A percentile compares a stretch with the other conserved stretches of the same genome.
Conservation (phyloP, 345 rosid genomes). For the Populus simonii region DNA sequence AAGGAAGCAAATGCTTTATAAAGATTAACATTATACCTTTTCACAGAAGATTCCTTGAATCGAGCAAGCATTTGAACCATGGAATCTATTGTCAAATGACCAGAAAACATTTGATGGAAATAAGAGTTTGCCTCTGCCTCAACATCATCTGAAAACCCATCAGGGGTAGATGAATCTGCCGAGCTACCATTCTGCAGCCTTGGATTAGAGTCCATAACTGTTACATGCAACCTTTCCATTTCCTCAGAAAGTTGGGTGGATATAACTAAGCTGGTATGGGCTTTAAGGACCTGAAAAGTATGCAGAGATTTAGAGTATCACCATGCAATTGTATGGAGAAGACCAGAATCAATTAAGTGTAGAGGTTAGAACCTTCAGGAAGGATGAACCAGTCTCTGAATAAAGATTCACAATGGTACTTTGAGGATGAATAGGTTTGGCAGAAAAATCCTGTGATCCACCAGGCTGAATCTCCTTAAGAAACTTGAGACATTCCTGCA, state of each 20-base stretch:
- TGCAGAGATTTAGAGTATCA: constrained; percentile 1
- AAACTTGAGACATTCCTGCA: constrained; percentile 89
- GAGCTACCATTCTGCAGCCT: constrained; percentile 72
- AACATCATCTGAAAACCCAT: constrained; percentile 70
- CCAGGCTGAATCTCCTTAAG: constrained; percentile 67
- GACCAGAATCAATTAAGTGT: neutral
- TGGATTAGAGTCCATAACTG: constrained; percentile 49
- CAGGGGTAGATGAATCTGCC: constrained; percentile 60
- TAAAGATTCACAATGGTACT: constrained; percentile 54
- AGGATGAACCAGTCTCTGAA: constrained; percentile 50
- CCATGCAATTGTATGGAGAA: neutral
- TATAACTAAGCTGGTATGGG: constrained; percentile 41
- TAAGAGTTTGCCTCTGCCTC: constrained; percentile 94
- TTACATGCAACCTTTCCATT: constrained; percentile 58
- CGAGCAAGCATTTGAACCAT: constrained; percentile 96
- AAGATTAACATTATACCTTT: constrained; percentile 42
- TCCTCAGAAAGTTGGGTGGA: constrained; percentile 66
- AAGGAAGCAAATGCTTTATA: neutral
- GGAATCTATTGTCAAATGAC: constrained; percentile 72
- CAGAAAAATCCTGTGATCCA: constrained; percentile 58
- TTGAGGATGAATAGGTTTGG: constrained; percentile 54
- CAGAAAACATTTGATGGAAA: constrained; percentile 94
- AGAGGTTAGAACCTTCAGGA: constrained; percentile 60
- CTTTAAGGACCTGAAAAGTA: constrained; percentile 57
- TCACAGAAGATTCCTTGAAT: constrained; percentile 75